phyloP scores from a whole-genome alignment of 1,284 basidiomycete species.

The Marasmius tenuissimus region DNA sequence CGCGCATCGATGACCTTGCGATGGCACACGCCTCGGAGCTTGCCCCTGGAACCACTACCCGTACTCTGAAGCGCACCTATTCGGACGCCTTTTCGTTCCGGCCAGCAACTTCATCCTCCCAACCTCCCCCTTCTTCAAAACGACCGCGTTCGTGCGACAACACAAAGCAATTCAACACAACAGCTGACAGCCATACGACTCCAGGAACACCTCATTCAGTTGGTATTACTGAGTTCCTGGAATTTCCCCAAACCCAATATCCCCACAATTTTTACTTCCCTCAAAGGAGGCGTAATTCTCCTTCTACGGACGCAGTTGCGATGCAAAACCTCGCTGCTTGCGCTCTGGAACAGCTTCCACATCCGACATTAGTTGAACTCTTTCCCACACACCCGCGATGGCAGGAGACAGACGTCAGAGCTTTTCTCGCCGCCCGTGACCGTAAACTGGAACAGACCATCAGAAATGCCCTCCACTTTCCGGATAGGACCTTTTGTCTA shows the following conservation, averaged over 20 bases:
- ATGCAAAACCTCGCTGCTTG: constrained; percentile 12
- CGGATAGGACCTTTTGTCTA: neutral
- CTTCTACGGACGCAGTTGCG: neutral
- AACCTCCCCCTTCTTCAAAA: too few species aligned
- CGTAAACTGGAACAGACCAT: neutral
- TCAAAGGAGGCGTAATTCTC: neutral
- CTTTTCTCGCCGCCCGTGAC: neutral
- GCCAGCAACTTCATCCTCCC: too few species aligned
- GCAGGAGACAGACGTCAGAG: constrained; percentile 8
- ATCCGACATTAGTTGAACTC: constrained; percentile 10
- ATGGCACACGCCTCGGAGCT: too few species aligned
- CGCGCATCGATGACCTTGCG: too few species aligned
- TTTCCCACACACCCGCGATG: constrained; percentile 14
- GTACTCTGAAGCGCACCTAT: too few species aligned
- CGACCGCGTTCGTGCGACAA: too few species aligned
- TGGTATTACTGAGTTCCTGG: neutral
- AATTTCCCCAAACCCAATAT: neutral
- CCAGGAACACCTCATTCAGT: too few species aligned
- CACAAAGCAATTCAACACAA: too few species aligned
- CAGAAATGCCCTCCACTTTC: neutral
- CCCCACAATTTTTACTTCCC: neutral
- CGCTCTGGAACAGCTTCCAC: constrained; percentile 7
- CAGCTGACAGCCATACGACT: too few species aligned
- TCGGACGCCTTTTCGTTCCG: too few species aligned
- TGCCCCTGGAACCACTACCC: too few species aligned